A percentile compares a stretch with the other conserved stretches of the same genome.
phyloP scores from a whole-genome alignment of 345 rosid species.

The Populus simonii region DNA sequence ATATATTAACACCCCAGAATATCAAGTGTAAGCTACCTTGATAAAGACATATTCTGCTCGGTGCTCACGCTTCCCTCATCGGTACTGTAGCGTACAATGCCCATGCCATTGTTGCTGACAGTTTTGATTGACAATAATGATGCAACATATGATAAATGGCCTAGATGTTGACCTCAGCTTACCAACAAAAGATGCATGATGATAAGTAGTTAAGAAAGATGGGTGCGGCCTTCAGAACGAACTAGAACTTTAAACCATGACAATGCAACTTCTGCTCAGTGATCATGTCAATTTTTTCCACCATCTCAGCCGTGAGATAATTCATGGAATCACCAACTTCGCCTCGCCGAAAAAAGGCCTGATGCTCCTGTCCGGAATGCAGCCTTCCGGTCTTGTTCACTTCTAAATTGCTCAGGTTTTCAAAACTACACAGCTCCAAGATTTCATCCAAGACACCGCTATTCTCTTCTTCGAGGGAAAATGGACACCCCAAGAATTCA shows the following conservation, averaged over 20 bases:
- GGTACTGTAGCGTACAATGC: too few species aligned
- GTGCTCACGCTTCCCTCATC: too few species aligned
- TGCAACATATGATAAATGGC: too few species aligned
- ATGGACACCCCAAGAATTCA: slow-evolving; percentile 44
- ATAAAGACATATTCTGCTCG: too few species aligned
- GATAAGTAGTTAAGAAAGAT: too few species aligned
- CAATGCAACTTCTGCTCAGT: slow-evolving; percentile 30
- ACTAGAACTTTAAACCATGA: slow-evolving; percentile 31
- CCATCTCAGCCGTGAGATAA: slow-evolving; percentile 46
- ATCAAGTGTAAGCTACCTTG: too few species aligned
- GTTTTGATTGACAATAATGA: too few species aligned
- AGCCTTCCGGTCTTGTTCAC: slow-evolving; percentile 41
- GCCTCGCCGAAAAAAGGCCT: slow-evolving; percentile 48
- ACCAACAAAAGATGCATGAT: too few species aligned
- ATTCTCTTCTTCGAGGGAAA: slow-evolving; percentile 40
- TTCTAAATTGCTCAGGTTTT: slow-evolving; percentile 43
- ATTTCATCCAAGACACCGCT: slow-evolving; percentile 37
- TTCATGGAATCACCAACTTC: slow-evolving; percentile 51
- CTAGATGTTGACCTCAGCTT: too few species aligned
- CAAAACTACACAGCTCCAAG: slow-evolving; percentile 48
- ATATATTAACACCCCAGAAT: too few species aligned
- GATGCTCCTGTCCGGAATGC: slow-evolving; percentile 25
- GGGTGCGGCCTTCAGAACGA: too few species aligned
- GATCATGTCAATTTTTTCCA: slow-evolving; percentile 30
- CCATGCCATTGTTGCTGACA: too few species aligned